Percentiles rank a stretch among this genome's conserved stretches.
phyloP scores from a whole-genome alignment of 371 early-diverging fungal species.

The Rhizopus sp. region DNA sequence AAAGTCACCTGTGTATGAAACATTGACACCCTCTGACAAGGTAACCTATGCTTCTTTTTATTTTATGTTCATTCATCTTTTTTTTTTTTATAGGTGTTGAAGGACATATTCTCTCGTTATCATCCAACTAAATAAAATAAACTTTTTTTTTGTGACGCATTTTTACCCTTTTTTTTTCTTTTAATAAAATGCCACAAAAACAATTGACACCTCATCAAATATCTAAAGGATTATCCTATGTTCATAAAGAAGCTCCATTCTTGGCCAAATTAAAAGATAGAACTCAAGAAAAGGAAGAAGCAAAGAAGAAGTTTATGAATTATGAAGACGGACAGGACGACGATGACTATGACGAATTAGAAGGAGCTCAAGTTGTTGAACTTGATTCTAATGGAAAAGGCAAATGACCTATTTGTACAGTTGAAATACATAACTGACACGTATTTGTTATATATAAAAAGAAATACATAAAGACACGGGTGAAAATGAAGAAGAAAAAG shows the following conservation, averaged over 20 bases:
- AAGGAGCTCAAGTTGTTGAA: conserved; percentile 50
- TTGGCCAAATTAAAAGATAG: conserved; percentile 37
- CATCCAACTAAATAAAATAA: conserved; percentile 9
- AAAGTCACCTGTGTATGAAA: conserved; percentile 4
- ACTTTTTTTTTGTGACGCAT: neutral
- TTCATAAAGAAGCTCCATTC: conserved; percentile 52
- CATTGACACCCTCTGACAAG: conserved; percentile 11
- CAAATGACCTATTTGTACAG: conserved; percentile 13
- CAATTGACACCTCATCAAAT: conserved; percentile 49
- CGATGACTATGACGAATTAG: conserved; percentile 49
- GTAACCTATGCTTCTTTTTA: conserved; percentile 1
- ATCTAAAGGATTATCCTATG: conserved; percentile 44
- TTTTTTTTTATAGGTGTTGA: conserved; percentile 6
- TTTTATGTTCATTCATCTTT: neutral
- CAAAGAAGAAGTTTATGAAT: conserved; percentile 33
- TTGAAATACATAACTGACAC: neutral
- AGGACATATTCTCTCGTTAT: conserved; percentile 5
- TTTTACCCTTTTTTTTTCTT: neutral
- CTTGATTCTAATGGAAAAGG: conserved; percentile 53
- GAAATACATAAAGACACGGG: conserved; percentile 29
- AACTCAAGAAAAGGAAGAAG: conserved; percentile 22
- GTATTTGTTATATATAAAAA: neutral
- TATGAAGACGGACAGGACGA: conserved; percentile 50
- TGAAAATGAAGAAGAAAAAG: conserved; percentile 23
- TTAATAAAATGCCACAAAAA: conserved; percentile 25